Base-by-base conservation (phyloP, 2,329 filamentous ascomycete species). In the Beauveria brongniartii region DNA sequence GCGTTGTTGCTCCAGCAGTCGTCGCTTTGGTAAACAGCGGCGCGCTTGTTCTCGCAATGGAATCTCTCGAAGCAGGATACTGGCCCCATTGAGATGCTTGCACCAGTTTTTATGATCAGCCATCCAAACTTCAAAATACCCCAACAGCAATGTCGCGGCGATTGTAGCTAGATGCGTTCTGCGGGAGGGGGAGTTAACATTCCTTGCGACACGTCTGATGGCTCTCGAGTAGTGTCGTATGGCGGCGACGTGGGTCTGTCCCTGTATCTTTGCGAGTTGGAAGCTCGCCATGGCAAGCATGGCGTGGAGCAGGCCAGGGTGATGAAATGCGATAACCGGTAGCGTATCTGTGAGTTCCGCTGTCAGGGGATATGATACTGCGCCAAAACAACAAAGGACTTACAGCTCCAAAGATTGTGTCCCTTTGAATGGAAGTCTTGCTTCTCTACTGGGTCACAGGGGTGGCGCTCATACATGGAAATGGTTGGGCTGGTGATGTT, bases 91-190 rank as follows among this genome's bases (percentile, higher is more conserved):
- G 43, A 97, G 78, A 74, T 97, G 94, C 64, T 90, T 93, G 69
- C 90, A 94, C 94, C 94, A 99, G 72, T 96, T 96, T 60, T 89
- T 86, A 68, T 97, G 93, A 66, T 99, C 93, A 24, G 92, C 93
- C 41, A 89, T 89, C 87, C 93, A 94, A 20, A 97, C 90, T 72
- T 97, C 94, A 69, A 96, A 97, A 71, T 92, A 97, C 0, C 87
- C 91, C 8, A 99, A 80, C 8, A 97, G 77, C 41, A 97, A 78
- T 0, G 91, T 92, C 2, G 92, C 92, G 8, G 92, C 93, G n/a
- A 97, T 77, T 0, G 92, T 97, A 1, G 90, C 86, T 9, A 91
- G 83, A 61, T 91, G 86, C 9, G 87, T 85, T 58, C 92, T 85
- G 67, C 86, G 85, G 51, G 79, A 80, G 0, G 85, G 79, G 28